Evolutionary conservation across 1,284 basidiomycete species (phyloP), one percentile per base, ranked within the genome.

Genomic region (Cystobasidium slooffiae): DNA sequence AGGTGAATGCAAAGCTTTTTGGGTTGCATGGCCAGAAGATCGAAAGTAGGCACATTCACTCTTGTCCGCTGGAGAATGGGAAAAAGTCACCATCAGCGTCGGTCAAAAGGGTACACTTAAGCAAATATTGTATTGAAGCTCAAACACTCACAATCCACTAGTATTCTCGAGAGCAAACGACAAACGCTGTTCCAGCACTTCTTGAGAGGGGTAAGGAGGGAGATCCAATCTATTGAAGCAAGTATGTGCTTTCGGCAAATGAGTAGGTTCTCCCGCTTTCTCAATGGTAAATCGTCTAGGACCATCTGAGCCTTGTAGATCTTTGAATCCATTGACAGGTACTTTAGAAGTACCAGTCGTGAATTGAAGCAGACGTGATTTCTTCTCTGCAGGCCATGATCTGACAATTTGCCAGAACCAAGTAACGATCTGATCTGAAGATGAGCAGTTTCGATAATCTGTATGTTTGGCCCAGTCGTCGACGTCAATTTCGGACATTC

Each of bases 321-420:
- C 97, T 83, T 98, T 98, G 88, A 99, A 99, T 0, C 97, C 97
- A 83, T 97, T 97, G 82, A 99, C 97, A 6, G 97, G 97, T 73
- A 99, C 94, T 79, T 96, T 87, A 46, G 92, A 95, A 9, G 97
- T 99, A 53, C 97, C 97, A 5, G 97, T 99, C 7, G 95, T 94
- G 83, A 99, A 98, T 83, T 99, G 96, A 64, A 97, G 84, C 74
- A 98, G 84, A 9, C 96, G 90, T 61, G 92, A 92, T 85, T 98
- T 97, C 83, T 94, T 90, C 84, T 99, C 97, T 0, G 94, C 87
- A 7, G 96, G 94, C 96, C 96, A 99, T 67, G 90, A 90, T 72
- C 92, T 89, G 74, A 99, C 92, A 80, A 93, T 95, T 85, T 98
- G 91, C 97, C 97, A 99, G 88, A 99, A 99, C 97, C 97, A 99